Base-by-base conservation (phyloP, 164 flowering plant genomes). In the Sextonia rubra region DNA sequence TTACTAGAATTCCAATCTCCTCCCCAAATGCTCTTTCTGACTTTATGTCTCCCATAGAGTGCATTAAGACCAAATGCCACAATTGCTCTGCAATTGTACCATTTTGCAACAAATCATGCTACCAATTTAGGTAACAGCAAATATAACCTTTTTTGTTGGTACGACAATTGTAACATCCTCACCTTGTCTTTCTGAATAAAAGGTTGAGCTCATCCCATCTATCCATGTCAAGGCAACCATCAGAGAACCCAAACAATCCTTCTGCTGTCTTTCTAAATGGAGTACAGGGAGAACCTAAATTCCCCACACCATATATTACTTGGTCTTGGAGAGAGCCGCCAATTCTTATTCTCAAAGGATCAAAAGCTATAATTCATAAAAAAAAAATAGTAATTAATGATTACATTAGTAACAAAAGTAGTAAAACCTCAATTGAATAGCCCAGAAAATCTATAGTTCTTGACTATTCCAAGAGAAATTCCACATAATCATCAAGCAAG, bases 241-340 rank as follows among this genome's bases (percentile, higher is more conserved):
- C 80, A 18, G 96, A 87, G 81, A 87, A 94, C n/a, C 97, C 98
- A 83, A 94, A 94, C 77, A 92, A 70, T 22, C 92, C 96, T 78
- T 68, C 81, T 29, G 68, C 66, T 74, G 58, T 75, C 77, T 83
- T 86, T 71, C 44, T 60, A 80, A 94, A 92, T 15, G 86, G 91
- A 71, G 79, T 86, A 77, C 99, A 92, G 24, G 89, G 83, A 47
- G 75, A 48, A 17, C 60, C 78, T 68, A 79, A 74, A 69, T 37
- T 78, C 61, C 91, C 96, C 14, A 89, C 82, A 67, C 85, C 80
- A 71, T 94, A 94, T 62, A 86, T 47, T 47, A 92, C 89, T 86
- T 81, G 94, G 78, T 94, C 97, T 85, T 94, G 96, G 83, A 94
- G 79, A 52, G 96, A 89, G 49, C 98, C 98, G 72, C 97, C 97